Base-by-base conservation (phyloP, 2,329 filamentous ascomycete species). In the Neocatenulostroma microsporum region DNA sequence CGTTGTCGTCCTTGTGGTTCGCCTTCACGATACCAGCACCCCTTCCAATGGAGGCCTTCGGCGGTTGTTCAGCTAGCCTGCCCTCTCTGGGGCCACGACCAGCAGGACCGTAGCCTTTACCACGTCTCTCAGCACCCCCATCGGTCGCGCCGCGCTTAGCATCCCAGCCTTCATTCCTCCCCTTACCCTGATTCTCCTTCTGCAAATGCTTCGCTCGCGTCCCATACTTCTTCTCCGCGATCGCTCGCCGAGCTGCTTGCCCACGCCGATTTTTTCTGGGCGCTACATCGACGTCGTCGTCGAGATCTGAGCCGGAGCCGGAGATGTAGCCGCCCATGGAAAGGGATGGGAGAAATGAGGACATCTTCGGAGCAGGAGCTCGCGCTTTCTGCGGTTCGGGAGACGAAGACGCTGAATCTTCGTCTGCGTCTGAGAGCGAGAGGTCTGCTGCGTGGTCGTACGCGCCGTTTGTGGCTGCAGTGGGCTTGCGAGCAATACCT, bases 181-280 rank as follows among this genome's bases (percentile, higher is more conserved):
- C 47, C n/a, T 46, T 52, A 27, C 54, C 48, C 11, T 46, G 52
- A 33, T 55, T 47, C 41, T 64, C 52, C 9, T 69, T 67, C 28
- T 78, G 58, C 3, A 79, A 32, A 52, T 87, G 83, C 48, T 79
- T 82, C 1, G 84, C 85, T 44, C 73, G 70, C 11, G 71, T 68
- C 33, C 83, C 83, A 57, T 72, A 89, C 55, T 88, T 89, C 64
- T 84, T 80, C 64, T 89, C 84, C 68, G 78, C 83, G 40, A 91
- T 82, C 17, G 78, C 75, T 55, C 84, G 82, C 7, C 84, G 75
- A n/a, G 81, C 82, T 28, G 78, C 73, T 62, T 93, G 84, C 3
- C 84, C 84, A 30, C 77, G 71, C 15, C 82, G 72, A 51, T 89
- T 88, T 62, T 87, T 88, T 49, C 76, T 76, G 0, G 69, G 62